Base-by-base conservation (phyloP, 169 alveolate species). In the Eimeria acervulina region DNA sequence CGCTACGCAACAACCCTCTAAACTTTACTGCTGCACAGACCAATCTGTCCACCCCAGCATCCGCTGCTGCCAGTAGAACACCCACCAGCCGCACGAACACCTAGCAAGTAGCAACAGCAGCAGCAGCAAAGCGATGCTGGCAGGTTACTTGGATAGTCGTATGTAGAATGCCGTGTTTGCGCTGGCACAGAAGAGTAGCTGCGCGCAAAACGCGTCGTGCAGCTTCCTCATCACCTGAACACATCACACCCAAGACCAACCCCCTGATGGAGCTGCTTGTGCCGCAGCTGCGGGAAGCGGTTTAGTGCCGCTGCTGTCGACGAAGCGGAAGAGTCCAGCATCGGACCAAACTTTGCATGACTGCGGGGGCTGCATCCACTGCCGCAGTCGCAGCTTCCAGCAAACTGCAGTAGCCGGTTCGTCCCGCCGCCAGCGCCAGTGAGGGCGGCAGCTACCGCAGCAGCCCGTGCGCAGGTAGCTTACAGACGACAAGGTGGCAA, bases 401-500 rank as follows among this genome's bases (percentile, higher is more conserved):
- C 28, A 28, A n/a, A 26, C 78, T 61, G 52, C 78, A 28, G 93
- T 23, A 38, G 23, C 38, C 52, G 33, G 31, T 52, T 42, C 52
- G 19, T 47, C 78, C 15, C 31, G 55, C 42, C 55, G 33, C 55
- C 51, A 36, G n/a, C 72, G 44, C 31, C 40, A 3, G 90, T 26
- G n/a, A 23, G 23, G 38, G 19, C 5, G 12, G 52, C 68, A 44
- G 21, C 44, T 13, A 44, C 23, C 4, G 38, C 68, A 10, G 13
- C 68, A 47, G 5, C 61, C 28, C 15, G 55, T 38, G 95, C 28
- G 80, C 68, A 31, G 61, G 95, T 17, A 97, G 97, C 52, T 97
- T 97, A 44, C 97, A 97, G 80, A 98, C 98, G 74, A 97, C 98
- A n/a, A 99, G 97, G 96, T 99, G 99, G 52, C 98, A 98, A 83